These are phyloP conservation scores for Tulasnella sp. DNA, from an alignment of 768 basidiomycete species.

Conservation along the genomic window DNA sequence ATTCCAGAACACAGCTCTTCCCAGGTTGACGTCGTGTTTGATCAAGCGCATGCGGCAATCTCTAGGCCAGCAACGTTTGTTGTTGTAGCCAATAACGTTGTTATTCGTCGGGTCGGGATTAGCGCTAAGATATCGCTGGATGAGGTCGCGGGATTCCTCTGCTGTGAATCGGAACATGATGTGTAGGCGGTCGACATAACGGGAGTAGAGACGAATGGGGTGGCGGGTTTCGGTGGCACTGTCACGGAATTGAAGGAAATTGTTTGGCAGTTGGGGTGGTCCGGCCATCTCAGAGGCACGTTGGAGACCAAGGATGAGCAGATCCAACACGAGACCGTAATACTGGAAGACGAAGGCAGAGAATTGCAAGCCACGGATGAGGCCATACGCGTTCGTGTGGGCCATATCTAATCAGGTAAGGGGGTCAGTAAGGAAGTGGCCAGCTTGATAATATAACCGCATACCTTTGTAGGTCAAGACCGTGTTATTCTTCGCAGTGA, in stretches of 20 bases:
- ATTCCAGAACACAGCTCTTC: conserved; percentile 98
- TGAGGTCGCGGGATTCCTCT: conserved; percentile 94
- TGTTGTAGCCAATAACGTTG: conserved; percentile 98
- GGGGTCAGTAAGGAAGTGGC: not conserved
- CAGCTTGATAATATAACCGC: conserved; percentile 14
- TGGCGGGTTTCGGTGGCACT: conserved; percentile 92
- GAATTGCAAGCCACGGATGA: conserved; percentile 97
- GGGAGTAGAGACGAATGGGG: conserved; percentile 96
- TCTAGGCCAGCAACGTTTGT: conserved; percentile 98
- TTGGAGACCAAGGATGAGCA: conserved; percentile 94
- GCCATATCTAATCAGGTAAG: conserved; percentile 65
- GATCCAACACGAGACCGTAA: conserved; percentile 91
- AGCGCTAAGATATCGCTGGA: conserved; percentile 94
- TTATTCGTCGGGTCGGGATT: conserved; percentile 99
- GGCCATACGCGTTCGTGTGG: conserved; percentile 93
- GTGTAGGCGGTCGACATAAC: conserved; percentile 92
- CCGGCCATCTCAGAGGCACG: conserved; percentile 99
- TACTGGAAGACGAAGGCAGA: conserved; percentile 99
- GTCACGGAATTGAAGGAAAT: conserved; percentile 96
- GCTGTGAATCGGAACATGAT: conserved; percentile 97
- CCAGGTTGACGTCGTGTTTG: conserved; percentile 99
- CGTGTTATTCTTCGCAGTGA: conserved; percentile 98
- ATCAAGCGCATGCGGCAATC: conserved; percentile 99
- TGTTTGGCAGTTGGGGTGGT: conserved; percentile 95
- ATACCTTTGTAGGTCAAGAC: conserved; percentile 83